These are phyloP conservation scores for Fusarium sp. DNA, from an alignment of 2,329 filamentous ascomycete species.

Conservation along the genomic window DNA sequence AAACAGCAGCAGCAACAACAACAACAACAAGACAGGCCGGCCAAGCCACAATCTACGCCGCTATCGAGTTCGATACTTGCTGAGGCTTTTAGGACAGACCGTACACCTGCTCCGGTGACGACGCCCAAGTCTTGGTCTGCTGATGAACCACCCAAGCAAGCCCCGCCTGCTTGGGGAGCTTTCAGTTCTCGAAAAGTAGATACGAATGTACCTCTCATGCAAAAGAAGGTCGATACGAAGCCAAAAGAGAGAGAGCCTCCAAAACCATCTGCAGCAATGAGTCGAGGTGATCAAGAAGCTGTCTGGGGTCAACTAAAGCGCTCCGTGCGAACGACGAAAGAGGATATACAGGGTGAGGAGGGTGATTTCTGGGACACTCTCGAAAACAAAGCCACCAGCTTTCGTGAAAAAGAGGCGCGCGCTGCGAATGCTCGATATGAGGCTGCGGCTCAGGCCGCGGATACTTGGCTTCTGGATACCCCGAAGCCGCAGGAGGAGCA, in stretches of 20 bases:
- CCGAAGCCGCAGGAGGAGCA: conserved; percentile 31
- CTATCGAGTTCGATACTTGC: conserved; percentile 48
- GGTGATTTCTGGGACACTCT: conserved; percentile 42
- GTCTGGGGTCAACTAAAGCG: conserved; percentile 45
- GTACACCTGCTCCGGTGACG: conserved; percentile 40
- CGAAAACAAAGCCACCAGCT: conserved; percentile 38
- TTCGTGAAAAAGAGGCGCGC: conserved; percentile 25
- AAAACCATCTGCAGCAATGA: not conserved
- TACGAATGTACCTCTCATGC: conserved; percentile 28
- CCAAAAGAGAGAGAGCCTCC: not conserved
- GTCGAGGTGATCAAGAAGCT: conserved; percentile 3
- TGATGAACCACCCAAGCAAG: conserved; percentile 16
- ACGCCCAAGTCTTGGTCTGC: conserved; percentile 45
- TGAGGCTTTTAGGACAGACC: conserved; percentile 49
- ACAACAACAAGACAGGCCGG: conserved; percentile 9
- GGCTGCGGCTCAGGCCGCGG: conserved; percentile 1
- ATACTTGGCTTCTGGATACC: conserved; percentile 3
- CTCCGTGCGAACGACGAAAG: conserved; percentile 11
- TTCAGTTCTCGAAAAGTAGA: conserved; percentile 41
- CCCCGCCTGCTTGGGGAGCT: conserved; percentile 36
- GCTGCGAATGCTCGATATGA: conserved; percentile 1
- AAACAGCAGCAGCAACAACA: conserved; percentile 19
- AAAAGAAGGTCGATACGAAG: conserved; percentile 3
- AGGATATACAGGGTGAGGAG: not conserved
- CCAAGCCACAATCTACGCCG: conserved; percentile 7